phyloP scores from a whole-genome alignment of 176 grass and related monocot species.

The Themeda triandra region DNA sequence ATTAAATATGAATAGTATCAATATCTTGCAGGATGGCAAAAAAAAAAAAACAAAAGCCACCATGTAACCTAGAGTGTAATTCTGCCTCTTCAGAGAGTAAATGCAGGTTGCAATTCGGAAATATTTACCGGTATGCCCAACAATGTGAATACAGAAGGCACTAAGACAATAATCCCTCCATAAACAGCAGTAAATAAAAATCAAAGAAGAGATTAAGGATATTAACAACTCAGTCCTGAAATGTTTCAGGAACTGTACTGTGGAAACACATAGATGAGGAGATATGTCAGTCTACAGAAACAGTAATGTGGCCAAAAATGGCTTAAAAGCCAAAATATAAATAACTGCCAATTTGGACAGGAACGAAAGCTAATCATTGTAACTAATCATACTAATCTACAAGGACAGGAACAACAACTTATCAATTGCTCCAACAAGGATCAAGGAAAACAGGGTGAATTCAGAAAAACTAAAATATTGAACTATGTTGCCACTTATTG shows the following conservation, averaged over 20 bases:
- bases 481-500: neutral
- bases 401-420: neutral
- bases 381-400: neutral
- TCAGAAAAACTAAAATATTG: neutral
- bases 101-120: too few relatives aligned
- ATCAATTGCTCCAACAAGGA: neutral
- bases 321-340: neutral
- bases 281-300: neutral
- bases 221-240: neutral
- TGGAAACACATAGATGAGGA: neutral
- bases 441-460: neutral
- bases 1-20: too few relatives aligned
- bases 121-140: neutral
- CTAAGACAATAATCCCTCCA: too few relatives aligned
- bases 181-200: too few relatives aligned
- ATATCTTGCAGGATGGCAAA: too few relatives aligned
- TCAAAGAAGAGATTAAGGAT: neutral
- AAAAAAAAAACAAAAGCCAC: too few relatives aligned
- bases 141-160: neutral
- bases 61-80: too few relatives aligned
- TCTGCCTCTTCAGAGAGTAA: too few relatives aligned
- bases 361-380: neutral
- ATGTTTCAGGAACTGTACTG: neutral
- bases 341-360: neutral
- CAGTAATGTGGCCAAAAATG: too few relatives aligned